phyloP scores from a whole-genome alignment of 2,329 filamentous ascomycete species.

The Alternaria rosae region DNA sequence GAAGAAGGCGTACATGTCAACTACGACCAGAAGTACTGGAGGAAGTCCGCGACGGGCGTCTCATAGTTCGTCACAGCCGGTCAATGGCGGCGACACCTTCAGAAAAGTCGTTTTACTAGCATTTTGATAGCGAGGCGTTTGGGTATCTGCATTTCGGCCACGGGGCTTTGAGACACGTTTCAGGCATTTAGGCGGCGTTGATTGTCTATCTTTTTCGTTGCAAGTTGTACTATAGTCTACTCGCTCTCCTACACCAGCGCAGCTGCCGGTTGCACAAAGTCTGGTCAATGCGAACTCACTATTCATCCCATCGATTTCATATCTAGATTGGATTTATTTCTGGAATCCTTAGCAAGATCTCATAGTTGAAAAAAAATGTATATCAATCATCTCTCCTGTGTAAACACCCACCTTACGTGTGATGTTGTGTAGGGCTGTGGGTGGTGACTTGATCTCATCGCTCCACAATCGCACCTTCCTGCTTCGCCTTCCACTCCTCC shows the following conservation, averaged over 20 bases:
- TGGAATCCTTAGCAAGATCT: background rate
- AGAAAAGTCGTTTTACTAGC: slow-evolving; percentile 21
- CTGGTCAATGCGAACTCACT: background rate
- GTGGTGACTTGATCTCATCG: background rate
- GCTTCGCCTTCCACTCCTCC: slow-evolving; percentile 57
- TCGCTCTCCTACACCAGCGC: background rate
- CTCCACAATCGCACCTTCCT: slow-evolving; percentile 8
- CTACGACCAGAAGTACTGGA: slow-evolving; percentile 66
- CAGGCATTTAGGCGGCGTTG: slow-evolving; percentile 34
- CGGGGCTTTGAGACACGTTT: slow-evolving; percentile 18
- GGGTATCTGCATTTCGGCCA: slow-evolving; percentile 32
- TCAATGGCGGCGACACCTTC: background rate
- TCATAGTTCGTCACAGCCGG: slow-evolving; percentile 11
- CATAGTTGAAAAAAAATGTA: background rate
- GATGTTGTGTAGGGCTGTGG: background rate
- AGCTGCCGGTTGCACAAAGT: background rate
- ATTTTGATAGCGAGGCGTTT: slow-evolving; percentile 52
- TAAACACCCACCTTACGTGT: background rate
- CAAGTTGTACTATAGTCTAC: slow-evolving; percentile 29
- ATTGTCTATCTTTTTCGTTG: slow-evolving; percentile 6
- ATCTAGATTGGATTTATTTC: background rate
- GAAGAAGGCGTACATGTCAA: slow-evolving; percentile 61
- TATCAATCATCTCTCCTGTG: background rate
- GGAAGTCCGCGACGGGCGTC: slow-evolving; percentile 52
- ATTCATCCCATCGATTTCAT: slow-evolving; percentile 6